Percentiles rank a stretch among this genome's conserved stretches.
phyloP scores from a whole-genome alignment of 163 green algal genomes.

The Chlamydomonas reinhardtii region DNA sequence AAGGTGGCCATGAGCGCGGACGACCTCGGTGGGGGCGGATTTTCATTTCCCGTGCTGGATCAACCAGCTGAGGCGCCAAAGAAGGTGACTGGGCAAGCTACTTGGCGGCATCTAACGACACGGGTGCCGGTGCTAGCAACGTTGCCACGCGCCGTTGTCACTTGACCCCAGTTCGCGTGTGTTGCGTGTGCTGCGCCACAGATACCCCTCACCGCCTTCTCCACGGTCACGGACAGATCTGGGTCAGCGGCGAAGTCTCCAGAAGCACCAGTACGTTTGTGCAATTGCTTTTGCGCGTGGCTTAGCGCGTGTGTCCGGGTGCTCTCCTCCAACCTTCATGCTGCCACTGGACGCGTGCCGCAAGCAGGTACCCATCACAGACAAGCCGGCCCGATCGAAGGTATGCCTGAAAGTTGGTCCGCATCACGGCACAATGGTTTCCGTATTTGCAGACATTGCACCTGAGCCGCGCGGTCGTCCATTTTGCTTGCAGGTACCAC shows the following conservation, averaged over 20 bases:
- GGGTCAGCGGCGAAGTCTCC: neutral
- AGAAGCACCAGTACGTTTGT: neutral
- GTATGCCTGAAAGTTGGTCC: neutral
- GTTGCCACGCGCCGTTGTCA: neutral
- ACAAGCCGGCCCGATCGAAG: slow-evolving; percentile 45
- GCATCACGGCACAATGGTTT: too few relatives aligned
- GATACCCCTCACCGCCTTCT: slow-evolving; percentile 44
- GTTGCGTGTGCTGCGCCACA: neutral
- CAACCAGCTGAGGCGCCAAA: slow-evolving; percentile 27
- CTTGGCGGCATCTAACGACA: neutral
- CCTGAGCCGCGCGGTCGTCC: too few relatives aligned
- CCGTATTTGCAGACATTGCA: too few relatives aligned
- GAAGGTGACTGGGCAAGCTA: neutral
- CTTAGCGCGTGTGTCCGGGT: too few relatives aligned
- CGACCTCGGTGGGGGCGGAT: neutral
- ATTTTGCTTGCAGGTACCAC: slow-evolving; percentile 80
- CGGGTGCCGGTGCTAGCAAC: neutral
- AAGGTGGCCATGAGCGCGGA: slow-evolving; percentile 7
- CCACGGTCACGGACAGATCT: slow-evolving; percentile 32
- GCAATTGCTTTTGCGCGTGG: neutral
- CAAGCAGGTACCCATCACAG: slow-evolving; percentile 7
- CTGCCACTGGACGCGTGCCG: too few relatives aligned
- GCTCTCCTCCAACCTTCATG: too few relatives aligned
- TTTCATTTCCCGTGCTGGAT: slow-evolving; percentile 29
- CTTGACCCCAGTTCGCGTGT: too few relatives aligned